Conservation (phyloP, 495 filamentous ascomycete genomes). For the Letharia lupina region DNA sequence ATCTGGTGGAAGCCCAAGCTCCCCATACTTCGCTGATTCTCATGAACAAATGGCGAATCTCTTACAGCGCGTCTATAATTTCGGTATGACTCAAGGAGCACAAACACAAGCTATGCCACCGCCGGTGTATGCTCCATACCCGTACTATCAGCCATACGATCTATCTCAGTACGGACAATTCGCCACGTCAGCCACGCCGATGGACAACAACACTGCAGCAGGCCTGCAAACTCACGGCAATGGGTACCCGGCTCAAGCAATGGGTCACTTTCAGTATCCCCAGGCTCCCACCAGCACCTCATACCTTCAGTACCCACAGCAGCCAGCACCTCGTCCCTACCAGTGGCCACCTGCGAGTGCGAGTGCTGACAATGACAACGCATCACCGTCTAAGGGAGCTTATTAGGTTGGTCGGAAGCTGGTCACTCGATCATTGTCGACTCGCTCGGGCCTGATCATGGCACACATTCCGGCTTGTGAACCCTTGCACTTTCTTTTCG, state of each 20-base stretch:
- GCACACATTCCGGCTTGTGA: neutral
- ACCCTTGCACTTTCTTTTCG: neutral
- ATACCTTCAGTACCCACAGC: conserved; percentile 9
- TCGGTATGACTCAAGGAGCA: conserved; percentile 24
- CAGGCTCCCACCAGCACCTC: neutral
- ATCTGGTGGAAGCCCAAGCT: conserved; percentile 20
- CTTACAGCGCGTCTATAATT: conserved; percentile 24
- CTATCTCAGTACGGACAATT: conserved; percentile 9
- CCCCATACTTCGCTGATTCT: conserved; percentile 5
- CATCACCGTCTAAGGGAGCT: conserved; percentile 4
- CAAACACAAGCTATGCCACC: conserved; percentile 20
- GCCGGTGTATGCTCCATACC: conserved; percentile 19
- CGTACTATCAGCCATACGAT: conserved; percentile 19
- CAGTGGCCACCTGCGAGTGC: conserved; percentile 14
- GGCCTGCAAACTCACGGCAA: conserved; percentile 4
- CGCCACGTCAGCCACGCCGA: conserved; percentile 7
- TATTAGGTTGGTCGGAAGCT: neutral
- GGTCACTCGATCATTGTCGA: neutral
- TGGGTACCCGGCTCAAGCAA: neutral
- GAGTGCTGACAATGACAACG: conserved; percentile 1
- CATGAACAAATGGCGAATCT: conserved; percentile 19
- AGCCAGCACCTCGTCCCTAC: conserved; percentile 10
- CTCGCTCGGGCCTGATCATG: neutral
- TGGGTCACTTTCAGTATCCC: conserved; percentile 17
- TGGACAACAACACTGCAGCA: conserved; percentile 3